Evolutionary conservation across 257 asterid species (phyloP).

Genomic region (Scutellaria baicalensis): DNA sequence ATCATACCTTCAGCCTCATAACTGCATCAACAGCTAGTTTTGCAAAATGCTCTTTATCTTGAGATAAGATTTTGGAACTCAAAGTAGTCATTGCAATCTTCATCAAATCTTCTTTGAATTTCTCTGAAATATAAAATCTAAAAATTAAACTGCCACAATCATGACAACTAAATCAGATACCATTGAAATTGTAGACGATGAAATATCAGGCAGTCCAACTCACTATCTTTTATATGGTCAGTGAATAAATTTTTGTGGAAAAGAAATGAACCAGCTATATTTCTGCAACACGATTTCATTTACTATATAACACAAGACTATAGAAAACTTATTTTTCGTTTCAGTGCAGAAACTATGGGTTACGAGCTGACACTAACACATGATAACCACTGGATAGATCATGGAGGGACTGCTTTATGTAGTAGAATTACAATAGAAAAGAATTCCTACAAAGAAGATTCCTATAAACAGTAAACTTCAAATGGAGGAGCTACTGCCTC

Average conservation of each 20-base stretch:
- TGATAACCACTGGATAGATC: too few relatives aligned
- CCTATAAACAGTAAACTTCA: neutral
- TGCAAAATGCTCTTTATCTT: conserved; percentile 86
- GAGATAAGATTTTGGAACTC: conserved; percentile 91
- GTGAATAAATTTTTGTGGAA: neutral
- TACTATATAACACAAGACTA: neutral
- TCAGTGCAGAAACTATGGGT: neutral
- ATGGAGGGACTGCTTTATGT: too few relatives aligned
- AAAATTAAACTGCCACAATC: neutral
- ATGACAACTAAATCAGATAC: neutral
- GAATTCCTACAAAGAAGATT: neutral
- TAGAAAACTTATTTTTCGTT: neutral
- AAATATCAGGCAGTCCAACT: neutral
- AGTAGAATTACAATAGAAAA: neutral
- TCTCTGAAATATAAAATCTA: conserved; percentile 37
- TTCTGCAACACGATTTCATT: neutral
- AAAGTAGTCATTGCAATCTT: conserved; percentile 89
- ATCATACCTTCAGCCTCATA: conserved; percentile 73
- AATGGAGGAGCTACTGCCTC: neutral
- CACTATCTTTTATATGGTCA: neutral
- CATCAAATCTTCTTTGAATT: conserved; percentile 65
- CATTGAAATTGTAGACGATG: neutral
- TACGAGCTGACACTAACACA: neutral
- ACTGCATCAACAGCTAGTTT: conserved; percentile 89
- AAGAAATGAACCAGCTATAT: neutral